Conservation (phyloP, 2,329 filamentous ascomycete genomes). For the Blastomyces emzantsi region DNA sequence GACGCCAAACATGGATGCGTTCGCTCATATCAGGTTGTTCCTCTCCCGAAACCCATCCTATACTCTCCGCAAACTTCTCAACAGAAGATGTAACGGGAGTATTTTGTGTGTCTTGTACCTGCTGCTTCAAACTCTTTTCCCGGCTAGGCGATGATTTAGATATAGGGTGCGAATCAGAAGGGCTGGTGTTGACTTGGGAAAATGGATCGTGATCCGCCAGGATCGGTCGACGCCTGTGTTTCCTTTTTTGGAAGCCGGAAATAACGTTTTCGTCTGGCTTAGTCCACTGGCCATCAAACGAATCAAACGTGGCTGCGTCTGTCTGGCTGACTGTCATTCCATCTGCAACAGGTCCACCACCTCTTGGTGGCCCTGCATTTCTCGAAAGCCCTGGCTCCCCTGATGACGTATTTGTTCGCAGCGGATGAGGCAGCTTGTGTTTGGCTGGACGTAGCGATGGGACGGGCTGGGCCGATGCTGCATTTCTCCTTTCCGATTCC, state of each 20-base stretch:
- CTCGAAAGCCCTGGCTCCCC: conserved; percentile 24
- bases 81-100: conserved; percentile 29
- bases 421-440: conserved; percentile 16
- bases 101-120: conserved; percentile 24
- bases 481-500: conserved; percentile 37
- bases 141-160: conserved; percentile 14
- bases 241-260: conserved; percentile 3
- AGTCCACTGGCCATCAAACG: conserved; percentile 53
- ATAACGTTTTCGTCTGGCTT: conserved; percentile 24
- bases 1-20: conserved; percentile 30
- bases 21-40: conserved; percentile 22
- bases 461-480: conserved; percentile 12
- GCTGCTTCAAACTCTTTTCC: conserved; percentile 27
- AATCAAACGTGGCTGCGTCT: conserved; percentile 37
- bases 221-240: conserved; percentile 10
- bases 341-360: not conserved
- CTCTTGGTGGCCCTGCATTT: conserved; percentile 16
- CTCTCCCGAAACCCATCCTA: conserved; percentile 41
- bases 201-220: not conserved
- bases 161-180: not conserved
- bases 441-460: conserved; percentile 18
- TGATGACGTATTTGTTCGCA: conserved; percentile 14
- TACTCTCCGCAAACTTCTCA: conserved; percentile 42
- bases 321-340: not conserved
- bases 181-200: not conserved